These are phyloP conservation scores for Collybia sordida DNA, from an alignment of 768 basidiomycete species.

Conservation along the genomic window DNA sequence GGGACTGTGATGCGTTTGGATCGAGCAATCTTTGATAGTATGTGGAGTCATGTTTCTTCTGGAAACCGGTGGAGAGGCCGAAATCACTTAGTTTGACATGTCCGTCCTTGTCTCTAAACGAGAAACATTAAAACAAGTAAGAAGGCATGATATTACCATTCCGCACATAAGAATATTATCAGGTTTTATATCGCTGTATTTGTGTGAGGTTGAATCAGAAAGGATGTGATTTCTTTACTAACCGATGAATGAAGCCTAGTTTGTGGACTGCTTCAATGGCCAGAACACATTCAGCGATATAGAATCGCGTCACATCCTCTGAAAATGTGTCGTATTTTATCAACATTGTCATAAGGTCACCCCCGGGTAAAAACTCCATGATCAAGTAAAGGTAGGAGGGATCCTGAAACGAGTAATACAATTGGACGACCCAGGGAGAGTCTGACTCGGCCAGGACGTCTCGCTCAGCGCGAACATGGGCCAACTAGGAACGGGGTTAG, in stretches of 20 bases:
- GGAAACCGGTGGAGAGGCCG: slow-evolving; percentile 98
- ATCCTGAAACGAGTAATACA: slow-evolving; percentile 99
- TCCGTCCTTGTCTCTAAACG: slow-evolving; percentile 77
- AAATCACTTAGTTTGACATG: slow-evolving; percentile 99
- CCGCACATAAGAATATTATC: slow-evolving; percentile 76
- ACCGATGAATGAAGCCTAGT: slow-evolving; percentile 98
- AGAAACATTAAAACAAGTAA: neutral
- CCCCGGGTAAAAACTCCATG: slow-evolving; percentile 99
- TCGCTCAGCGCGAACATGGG: slow-evolving; percentile 96
- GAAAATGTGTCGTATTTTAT: slow-evolving; percentile 99
- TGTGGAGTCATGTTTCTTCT: slow-evolving; percentile 94
- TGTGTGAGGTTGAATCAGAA: neutral
- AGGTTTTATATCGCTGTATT: slow-evolving; percentile 90
- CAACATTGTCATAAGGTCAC: slow-evolving; percentile 99
- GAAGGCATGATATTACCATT: slow-evolving; percentile 35
- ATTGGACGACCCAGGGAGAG: slow-evolving; percentile 94
- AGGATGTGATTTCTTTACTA: slow-evolving; percentile 16
- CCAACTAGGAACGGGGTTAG: slow-evolving; percentile 58
- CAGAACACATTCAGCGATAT: slow-evolving; percentile 97
- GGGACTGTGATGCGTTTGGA: slow-evolving; percentile 45
- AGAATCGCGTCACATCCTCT: slow-evolving; percentile 96
- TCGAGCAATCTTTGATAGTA: slow-evolving; percentile 93
- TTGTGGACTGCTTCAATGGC: slow-evolving; percentile 98
- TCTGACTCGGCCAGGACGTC: slow-evolving; percentile 96
- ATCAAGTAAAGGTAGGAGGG: slow-evolving; percentile 89